Evolutionary conservation across 2,329 filamentous ascomycete species (phyloP).

Genomic region (Sclerotinia glacialis): DNA sequence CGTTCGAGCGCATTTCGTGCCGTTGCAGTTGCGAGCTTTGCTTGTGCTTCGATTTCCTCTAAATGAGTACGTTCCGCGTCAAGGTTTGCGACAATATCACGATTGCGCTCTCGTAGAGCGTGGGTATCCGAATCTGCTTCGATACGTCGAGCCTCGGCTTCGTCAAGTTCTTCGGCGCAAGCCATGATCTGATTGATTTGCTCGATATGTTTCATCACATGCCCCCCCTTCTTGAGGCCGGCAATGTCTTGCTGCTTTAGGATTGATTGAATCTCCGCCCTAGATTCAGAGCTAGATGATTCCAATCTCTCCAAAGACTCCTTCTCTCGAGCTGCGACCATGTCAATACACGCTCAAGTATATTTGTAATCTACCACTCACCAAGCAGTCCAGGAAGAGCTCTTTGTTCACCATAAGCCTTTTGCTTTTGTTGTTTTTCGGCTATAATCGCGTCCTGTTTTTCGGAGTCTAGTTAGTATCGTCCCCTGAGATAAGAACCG

Average conservation of each 20-base stretch:
- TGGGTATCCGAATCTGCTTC: conserved; percentile 81
- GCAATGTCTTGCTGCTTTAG: conserved; percentile 54
- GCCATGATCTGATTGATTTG: conserved; percentile 60
- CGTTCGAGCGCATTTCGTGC: conserved; percentile 43
- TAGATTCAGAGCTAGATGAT: conserved; percentile 43
- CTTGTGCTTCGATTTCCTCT: conserved; percentile 41
- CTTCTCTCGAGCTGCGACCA: conserved; percentile 41
- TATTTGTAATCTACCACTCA: conserved; percentile 42
- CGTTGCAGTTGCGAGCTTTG: conserved; percentile 43
- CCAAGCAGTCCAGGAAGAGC: conserved; percentile 70
- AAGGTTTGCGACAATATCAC: conserved; percentile 54
- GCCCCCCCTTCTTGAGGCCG: conserved; percentile 54
- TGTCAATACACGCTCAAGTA: conserved; percentile 29
- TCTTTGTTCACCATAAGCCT: conserved; percentile 60
- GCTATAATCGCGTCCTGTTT: conserved; percentile 49
- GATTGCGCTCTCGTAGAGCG: conserved; percentile 64
- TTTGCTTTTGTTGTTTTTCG: conserved; percentile 68
- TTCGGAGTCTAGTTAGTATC: background rate
- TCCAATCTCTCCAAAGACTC: conserved; percentile 38
- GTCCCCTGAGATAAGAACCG: background rate
- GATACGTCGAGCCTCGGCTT: conserved; percentile 67
- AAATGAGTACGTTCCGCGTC: conserved; percentile 47
- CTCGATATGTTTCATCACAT: conserved; percentile 53
- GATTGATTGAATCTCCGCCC: conserved; percentile 47
- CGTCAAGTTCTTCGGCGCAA: conserved; percentile 62